A percentile compares a stretch with the other conserved stretches of the same genome.
These are phyloP conservation scores for Alternaria tenuissima DNA, from an alignment of 2,329 filamentous ascomycete species.

Conservation along the genomic window DNA sequence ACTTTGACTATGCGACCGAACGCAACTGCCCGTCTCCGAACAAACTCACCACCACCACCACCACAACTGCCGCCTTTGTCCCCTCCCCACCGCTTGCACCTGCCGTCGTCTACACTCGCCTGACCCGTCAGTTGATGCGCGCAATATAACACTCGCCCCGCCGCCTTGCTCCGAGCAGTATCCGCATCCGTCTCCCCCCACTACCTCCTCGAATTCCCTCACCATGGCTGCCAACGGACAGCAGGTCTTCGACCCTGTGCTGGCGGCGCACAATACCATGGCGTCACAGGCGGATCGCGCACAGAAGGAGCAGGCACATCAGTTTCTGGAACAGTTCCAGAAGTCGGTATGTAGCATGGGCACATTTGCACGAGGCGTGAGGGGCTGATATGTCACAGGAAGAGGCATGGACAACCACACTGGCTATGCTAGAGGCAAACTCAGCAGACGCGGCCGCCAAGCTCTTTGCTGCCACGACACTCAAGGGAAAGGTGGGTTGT, in stretches of 20 bases:
- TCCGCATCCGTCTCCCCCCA: conserved; percentile 28
- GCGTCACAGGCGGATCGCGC: conserved; percentile 79
- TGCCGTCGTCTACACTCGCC: conserved; percentile 1
- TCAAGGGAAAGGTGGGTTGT: conserved; percentile 89
- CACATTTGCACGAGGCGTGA: conserved; percentile 21
- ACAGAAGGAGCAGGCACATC: conserved; percentile 88
- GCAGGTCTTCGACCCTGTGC: conserved; percentile 82
- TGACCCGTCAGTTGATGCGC: conserved; percentile 32
- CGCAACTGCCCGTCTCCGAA: conserved; percentile 31
- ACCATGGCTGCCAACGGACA: conserved; percentile 74
- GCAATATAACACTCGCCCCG: conserved; percentile 36
- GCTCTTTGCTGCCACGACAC: conserved; percentile 93
- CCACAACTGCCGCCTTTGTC: conserved; percentile 10
- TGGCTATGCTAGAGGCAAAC: conserved; percentile 81
- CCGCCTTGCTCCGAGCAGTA: conserved; percentile 35
- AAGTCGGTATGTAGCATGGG: conserved; percentile 79
- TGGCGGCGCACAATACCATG: conserved; percentile 92
- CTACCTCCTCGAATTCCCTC: conserved; percentile 28
- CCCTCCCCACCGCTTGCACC: conserved; percentile 10
- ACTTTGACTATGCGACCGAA: conserved; percentile 35
- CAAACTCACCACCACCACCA: conserved; percentile 30
- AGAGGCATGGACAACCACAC: conserved; percentile 89
- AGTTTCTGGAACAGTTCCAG: conserved; percentile 93
- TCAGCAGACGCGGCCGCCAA: conserved; percentile 83
- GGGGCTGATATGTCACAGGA: conserved; percentile 63